Evolutionary conservation across 495 filamentous ascomycete genomes (phyloP), one percentile per base, ranked within the genome.

Genomic region (Xylaria curta): DNA sequence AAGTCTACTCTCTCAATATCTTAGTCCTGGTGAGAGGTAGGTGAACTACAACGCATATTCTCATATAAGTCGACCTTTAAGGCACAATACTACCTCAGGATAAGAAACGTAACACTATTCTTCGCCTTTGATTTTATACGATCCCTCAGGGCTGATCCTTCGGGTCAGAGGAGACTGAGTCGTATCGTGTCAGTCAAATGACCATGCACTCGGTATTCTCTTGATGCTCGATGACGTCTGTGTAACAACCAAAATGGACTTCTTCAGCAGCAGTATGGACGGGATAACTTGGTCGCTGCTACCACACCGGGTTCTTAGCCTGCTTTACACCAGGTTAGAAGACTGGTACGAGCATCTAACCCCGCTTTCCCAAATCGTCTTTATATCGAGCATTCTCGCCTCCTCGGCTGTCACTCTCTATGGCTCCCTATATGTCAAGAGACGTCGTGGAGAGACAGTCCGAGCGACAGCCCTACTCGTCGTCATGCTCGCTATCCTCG

Each of bases 301-400:
- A 66, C 53, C 70, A 62, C 49, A 54, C 31, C 70, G 13, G 19
- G 26, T 47, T 10, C 24, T 68, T 60, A 66, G 56, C 36, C 64
- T 66, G 53, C 9, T 60, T 9, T 61, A 36, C 42, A 51, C 40
- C 44, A 47, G n/a, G 10, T 68, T 61, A 15, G 64, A 26, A 13
- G 31, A 3, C 4, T 72, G 64, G 70, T 68, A 62, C 40, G 47
- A 36, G 2, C 13, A 40, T 9, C 40, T 68, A 19, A 68, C 70
- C 63, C 65, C 65, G 54, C 63, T 63, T 54, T 66, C 64, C 54
- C 70, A 31, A 1, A 4, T 68, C 56, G 5, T 72, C 28, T 44
- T 68, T 38, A 36, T 53, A 59, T 62, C 54, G 10, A 63, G 64
- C 38, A n/a, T 72, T 21, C 44, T 72, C n/a, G 4, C 28, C 7